Evolutionary conservation across 352 stramenopile species (phyloP).

Genomic region (Phytophthora pseudosyringae): DNA sequence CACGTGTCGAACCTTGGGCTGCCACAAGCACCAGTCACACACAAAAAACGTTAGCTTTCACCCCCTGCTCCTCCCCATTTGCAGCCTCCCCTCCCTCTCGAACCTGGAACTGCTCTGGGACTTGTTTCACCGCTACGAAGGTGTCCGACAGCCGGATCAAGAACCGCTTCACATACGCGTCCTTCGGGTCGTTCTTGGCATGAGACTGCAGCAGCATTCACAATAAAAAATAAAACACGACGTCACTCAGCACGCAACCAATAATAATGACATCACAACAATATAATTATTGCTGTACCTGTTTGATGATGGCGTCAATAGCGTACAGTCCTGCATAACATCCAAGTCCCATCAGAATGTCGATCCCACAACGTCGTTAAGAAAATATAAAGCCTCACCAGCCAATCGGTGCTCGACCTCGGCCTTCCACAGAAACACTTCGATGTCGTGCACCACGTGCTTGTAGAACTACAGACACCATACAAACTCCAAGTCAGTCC

Average conservation of each 20-base stretch:
- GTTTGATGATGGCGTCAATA: conserved; percentile 85
- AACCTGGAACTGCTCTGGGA: conserved; percentile 69
- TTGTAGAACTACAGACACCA: conserved; percentile 75
- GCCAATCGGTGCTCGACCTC: conserved; percentile 83
- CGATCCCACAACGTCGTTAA: neutral
- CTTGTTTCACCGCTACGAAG: conserved; percentile 74
- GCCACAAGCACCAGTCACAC: neutral
- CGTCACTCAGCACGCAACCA: neutral
- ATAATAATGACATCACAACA: conserved; percentile 9
- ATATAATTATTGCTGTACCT: conserved; percentile 37
- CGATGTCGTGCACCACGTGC: conserved; percentile 86
- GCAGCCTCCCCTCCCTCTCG: neutral
- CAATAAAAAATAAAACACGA: neutral
- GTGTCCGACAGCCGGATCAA: conserved; percentile 74
- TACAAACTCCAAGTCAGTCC: conserved; percentile 32
- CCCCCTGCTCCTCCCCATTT: neutral
- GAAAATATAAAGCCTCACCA: conserved; percentile 41
- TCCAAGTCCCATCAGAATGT: neutral
- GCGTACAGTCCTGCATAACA: conserved; percentile 67
- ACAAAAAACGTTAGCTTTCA: conserved; percentile 9
- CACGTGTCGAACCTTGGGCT: conserved; percentile 71
- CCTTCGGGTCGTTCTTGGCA: conserved; percentile 66
- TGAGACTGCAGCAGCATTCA: conserved; percentile 51
- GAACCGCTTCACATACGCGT: conserved; percentile 83
- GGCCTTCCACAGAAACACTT: conserved; percentile 85